phyloP scores from a whole-genome alignment of 305 asterid species.

The Fraxinus platypoda region DNA sequence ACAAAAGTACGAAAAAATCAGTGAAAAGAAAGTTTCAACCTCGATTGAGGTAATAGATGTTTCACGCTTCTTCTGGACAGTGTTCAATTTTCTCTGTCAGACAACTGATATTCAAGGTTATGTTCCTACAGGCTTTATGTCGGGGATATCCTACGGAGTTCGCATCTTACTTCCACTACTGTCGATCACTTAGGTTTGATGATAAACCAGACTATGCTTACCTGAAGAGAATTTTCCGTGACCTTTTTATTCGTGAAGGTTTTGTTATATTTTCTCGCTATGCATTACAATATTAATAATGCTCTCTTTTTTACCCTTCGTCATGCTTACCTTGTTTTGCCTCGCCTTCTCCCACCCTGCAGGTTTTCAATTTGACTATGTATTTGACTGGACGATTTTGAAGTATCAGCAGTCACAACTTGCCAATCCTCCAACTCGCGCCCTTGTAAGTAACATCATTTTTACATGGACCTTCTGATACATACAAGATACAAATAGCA shows the following conservation, averaged over 20 bases:
- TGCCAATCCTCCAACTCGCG: constrained; percentile 70
- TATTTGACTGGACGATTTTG: constrained; percentile 85
- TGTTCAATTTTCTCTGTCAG: constrained; percentile 7
- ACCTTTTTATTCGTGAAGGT: constrained; percentile 93
- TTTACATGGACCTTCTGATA: constrained; percentile 6
- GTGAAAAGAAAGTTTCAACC: constrained; percentile 82
- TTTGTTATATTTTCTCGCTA: neutral
- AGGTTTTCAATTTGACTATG: constrained; percentile 86
- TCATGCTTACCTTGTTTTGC: constrained; percentile 1
- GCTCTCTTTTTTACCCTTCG: neutral
- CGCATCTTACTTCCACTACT: constrained; percentile 82
- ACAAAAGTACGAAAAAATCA: constrained; percentile 81
- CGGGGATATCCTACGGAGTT: constrained; percentile 78
- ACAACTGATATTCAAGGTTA: constrained; percentile 25
- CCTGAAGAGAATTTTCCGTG: constrained; percentile 79
- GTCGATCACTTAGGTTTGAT: constrained; percentile 77
- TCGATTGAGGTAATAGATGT: constrained; percentile 65
- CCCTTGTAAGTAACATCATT: constrained; percentile 51
- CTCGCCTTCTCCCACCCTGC: constrained; percentile 20
- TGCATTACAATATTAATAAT: neutral
- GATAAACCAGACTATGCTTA: constrained; percentile 85
- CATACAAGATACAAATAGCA: constrained; percentile 8
- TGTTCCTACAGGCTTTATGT: constrained; percentile 50
- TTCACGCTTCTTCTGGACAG: neutral
- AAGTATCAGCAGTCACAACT: constrained; percentile 82